Evolutionary conservation across 2,329 filamentous ascomycete species (phyloP).

Genomic region (Cordyceps cateniannulata): DNA sequence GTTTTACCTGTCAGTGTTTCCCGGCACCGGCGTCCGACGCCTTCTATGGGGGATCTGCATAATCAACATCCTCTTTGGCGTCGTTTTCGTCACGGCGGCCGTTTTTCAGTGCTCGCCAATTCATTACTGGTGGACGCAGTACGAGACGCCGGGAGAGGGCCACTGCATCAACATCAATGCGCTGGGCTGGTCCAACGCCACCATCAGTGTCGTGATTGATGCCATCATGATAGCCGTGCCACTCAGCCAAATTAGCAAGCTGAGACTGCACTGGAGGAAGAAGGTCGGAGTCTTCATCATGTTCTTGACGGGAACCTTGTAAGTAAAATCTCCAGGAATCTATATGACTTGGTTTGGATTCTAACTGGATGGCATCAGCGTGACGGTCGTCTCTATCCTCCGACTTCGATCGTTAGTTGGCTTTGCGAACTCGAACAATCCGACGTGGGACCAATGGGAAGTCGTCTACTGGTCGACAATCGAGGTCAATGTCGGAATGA

Average conservation of each 20-base stretch:
- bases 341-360: background rate
- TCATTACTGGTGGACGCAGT: conserved; percentile 45
- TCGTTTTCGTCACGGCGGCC: conserved; percentile 35
- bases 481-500: conserved; percentile 20
- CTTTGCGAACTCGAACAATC: conserved; percentile 17
- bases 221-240: conserved; percentile 46
- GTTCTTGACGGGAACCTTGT: conserved; percentile 45
- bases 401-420: conserved; percentile 16
- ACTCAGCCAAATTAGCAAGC: conserved; percentile 33
- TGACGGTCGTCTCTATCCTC: conserved; percentile 19
- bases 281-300: conserved; percentile 43
- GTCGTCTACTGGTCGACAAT: conserved; percentile 19
- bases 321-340: conserved; percentile 16
- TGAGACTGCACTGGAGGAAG: conserved; percentile 41
- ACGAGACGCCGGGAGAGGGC: conserved; percentile 37
- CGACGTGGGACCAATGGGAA: conserved; percentile 17
- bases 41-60: conserved; percentile 37
- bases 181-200: conserved; percentile 45
- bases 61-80: conserved; percentile 32
- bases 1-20: conserved; percentile 52
- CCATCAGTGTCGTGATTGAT: conserved; percentile 46
- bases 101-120: conserved; percentile 48
- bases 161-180: conserved; percentile 43
- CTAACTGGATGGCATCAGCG: conserved; percentile 4
- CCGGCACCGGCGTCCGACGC: conserved; percentile 28